Base-by-base conservation (phyloP, 768 basidiomycete species). In the Phaeolepiota aurea region DNA sequence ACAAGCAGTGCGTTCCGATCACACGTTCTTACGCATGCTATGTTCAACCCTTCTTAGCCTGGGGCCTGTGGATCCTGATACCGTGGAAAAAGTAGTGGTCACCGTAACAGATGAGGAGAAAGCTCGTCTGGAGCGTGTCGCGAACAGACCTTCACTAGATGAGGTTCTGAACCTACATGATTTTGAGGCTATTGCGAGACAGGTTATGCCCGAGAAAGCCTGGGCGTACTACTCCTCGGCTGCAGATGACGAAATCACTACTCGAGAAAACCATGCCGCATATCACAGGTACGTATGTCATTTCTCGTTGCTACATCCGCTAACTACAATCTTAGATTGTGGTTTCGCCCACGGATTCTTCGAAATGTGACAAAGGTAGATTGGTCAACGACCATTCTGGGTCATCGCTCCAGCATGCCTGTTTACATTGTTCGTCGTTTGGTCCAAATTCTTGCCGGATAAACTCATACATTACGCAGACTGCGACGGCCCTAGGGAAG, bases 211-310 rank as follows among this genome's bases (percentile, higher is more conserved):
- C 1, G 81, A 84, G 22, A 88, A 89, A 56, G 89, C 89, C 0
- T 97, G 93, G 93, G 93, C 92, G 3, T 93, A 93, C 58, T 93
- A 97, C 54, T 90, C 87, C 1, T 92, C 89, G n/a, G 93, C 91
- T 13, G 82, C 94, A 4, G 94, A 97, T 55, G 93, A 97, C 50
- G 91, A 96, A 61, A 88, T 92, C 33, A 92, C 90, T 20, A 67
- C 74, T 44, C 72, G 91, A 37, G 91, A 94, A 59, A 96, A 96
- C 51, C 89, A 88, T 46, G 72, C 80, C 38, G 93, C 92, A 2
- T 98, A 84, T 54, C 93, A 97, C 50, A 74, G 93, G 87, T 83
- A 44, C 25, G n/a, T 28, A n/a, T 28, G 25, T 28, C 25, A 28
- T 28, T 28, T n/a, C 7, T 7, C 25, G 7, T 28, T 28, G n/a